Conservation (phyloP, 2,329 filamentous ascomycete genomes). For the Pyrenophora seminiperda region DNA sequence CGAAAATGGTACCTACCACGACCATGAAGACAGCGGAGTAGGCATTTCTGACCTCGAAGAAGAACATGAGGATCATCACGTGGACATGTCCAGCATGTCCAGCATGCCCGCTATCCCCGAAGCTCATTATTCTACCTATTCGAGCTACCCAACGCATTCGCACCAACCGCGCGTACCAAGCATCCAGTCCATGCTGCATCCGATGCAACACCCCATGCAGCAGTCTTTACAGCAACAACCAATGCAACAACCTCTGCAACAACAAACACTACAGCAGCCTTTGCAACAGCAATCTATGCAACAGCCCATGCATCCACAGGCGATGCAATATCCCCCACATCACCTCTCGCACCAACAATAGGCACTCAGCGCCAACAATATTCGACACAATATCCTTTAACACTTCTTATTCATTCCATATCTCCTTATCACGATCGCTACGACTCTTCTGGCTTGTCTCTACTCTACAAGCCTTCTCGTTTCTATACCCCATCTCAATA, state of each 20-base stretch:
- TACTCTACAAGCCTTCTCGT: conserved; percentile 3
- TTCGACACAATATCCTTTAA: conserved; percentile 18
- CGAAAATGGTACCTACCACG: conserved; percentile 52
- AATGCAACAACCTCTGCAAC: conserved; percentile 12
- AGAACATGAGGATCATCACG: conserved; percentile 45
- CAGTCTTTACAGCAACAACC: conserved; percentile 10
- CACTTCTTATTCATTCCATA: conserved; percentile 18
- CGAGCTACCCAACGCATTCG: conserved; percentile 25
- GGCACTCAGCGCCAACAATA: conserved; percentile 3
- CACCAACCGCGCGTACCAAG: conserved; percentile 44
- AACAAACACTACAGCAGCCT: conserved; percentile 1
- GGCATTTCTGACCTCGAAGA: conserved; percentile 59
- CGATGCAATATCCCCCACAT: conserved; percentile 28
- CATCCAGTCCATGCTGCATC: conserved; percentile 48
- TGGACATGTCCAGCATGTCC: conserved; percentile 32
- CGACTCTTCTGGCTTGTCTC: conserved; percentile 9
- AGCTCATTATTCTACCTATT: conserved; percentile 25
- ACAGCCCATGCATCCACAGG: conserved; percentile 8
- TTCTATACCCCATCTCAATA: conserved; percentile 17
- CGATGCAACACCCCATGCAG: conserved; percentile 16
- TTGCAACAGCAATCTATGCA: conserved; percentile 5
- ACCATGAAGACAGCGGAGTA: conserved; percentile 72
- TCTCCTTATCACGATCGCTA: conserved; percentile 26
- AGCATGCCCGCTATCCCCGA: conserved; percentile 31
- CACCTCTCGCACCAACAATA: conserved; percentile 26